Evolutionary conservation across 139 green algal genomes (phyloP).

Genomic region (Chlorella sp.): DNA sequence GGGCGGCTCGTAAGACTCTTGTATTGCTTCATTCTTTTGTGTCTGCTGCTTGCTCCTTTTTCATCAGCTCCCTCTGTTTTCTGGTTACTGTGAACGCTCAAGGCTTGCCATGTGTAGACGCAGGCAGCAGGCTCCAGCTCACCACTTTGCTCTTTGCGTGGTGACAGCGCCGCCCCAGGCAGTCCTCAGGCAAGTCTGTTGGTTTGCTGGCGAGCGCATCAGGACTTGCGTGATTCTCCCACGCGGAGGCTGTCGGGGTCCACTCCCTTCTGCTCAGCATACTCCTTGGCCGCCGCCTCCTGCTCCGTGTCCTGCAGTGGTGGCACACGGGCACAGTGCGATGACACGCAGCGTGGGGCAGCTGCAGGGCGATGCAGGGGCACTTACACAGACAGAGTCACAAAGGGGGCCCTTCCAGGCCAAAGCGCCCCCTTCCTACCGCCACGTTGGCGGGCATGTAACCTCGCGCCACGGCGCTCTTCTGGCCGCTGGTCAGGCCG

Average conservation of each 20-base stretch:
- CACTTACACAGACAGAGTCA: not conserved
- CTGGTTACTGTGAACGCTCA: too few species aligned
- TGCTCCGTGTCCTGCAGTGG: not conserved
- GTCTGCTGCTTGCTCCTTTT: too few species aligned
- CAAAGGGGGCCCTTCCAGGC: not conserved
- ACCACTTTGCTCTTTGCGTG: too few species aligned
- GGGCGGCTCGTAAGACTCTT: too few species aligned
- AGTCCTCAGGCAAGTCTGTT: too few species aligned
- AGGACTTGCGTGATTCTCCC: too few species aligned
- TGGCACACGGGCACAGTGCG: not conserved
- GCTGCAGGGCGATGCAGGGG: not conserved
- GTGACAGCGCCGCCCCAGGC: too few species aligned
- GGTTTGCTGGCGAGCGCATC: too few species aligned
- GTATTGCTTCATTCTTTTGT: too few species aligned
- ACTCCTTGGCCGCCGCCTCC: slow-evolving; percentile 18
- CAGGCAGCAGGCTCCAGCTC: too few species aligned
- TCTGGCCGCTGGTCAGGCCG: slow-evolving; percentile 19
- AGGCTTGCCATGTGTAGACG: too few species aligned
- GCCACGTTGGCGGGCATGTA: slow-evolving; percentile 11
- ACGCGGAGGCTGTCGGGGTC: slow-evolving; percentile 16
- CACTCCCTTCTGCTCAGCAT: slow-evolving; percentile 13
- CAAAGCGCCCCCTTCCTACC: not conserved
- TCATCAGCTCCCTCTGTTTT: too few species aligned
- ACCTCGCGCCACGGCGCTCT: slow-evolving; percentile 14
- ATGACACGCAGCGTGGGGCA: not conserved